Percentiles rank a stretch among this genome's conserved stretches.
Conservation (phyloP, 2,329 filamentous ascomycete species). For the Penicillium griseofulvum region DNA sequence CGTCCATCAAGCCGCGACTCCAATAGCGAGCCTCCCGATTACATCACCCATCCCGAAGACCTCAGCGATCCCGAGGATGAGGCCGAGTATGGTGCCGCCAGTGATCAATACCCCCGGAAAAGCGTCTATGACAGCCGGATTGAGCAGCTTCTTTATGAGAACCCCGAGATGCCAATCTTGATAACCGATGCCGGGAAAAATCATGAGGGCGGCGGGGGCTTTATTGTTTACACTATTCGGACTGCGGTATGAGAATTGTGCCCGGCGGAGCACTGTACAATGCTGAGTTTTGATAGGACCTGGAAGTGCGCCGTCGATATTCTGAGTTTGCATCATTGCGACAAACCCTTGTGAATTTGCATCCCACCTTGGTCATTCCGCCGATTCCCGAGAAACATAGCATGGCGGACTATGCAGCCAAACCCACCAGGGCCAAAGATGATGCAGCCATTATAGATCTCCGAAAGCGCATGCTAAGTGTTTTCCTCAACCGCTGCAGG, state of each 20-base stretch:
- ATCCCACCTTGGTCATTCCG: constrained; percentile 92
- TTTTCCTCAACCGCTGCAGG: constrained; percentile 90
- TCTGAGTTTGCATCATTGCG: constrained; percentile 93
- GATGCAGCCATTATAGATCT: constrained; percentile 96
- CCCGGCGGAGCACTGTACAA: not conserved
- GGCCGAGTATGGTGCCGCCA: constrained; percentile 50
- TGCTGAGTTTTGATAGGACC: constrained; percentile 59
- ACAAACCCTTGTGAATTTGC: constrained; percentile 82
- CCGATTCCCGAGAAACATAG: constrained; percentile 98
- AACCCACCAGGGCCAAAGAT: constrained; percentile 96
- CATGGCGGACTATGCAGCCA: constrained; percentile 97
- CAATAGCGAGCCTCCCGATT: constrained; percentile 63
- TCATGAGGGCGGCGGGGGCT: constrained; percentile 82
- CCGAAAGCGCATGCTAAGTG: constrained; percentile 92
- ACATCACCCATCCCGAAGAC: constrained; percentile 52
- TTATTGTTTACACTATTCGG: constrained; percentile 95
- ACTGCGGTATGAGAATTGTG: constrained; percentile 67
- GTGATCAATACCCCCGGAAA: constrained; percentile 55
- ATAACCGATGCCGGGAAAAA: constrained; percentile 97
- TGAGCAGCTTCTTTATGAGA: constrained; percentile 95
- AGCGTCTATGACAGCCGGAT: constrained; percentile 92
- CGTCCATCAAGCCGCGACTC: constrained; percentile 71
- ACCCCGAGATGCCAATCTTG: constrained; percentile 81
- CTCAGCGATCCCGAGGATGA: constrained; percentile 61
- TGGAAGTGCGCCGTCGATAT: constrained; percentile 91